Evolutionary conservation across 805 yeast genomes (phyloP).

Genomic region (Yarrowia sp.): DNA sequence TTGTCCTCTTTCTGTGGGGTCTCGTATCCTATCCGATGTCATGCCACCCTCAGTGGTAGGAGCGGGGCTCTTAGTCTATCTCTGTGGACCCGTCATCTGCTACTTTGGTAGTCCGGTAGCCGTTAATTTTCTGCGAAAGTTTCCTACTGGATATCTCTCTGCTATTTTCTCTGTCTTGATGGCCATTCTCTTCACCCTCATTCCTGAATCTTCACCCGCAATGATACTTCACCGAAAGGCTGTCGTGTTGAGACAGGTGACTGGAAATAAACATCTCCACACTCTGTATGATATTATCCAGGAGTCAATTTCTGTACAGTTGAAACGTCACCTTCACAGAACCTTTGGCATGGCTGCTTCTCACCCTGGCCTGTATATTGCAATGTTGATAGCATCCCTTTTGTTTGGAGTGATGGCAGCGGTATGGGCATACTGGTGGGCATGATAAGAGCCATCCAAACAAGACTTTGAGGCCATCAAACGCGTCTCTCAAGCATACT

Average conservation of each 20-base stretch:
- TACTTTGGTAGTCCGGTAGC: background rate
- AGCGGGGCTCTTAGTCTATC: background rate
- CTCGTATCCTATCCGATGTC: background rate
- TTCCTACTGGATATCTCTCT: background rate
- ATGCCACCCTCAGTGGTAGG: background rate
- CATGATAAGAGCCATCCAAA: background rate
- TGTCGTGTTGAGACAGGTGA: background rate
- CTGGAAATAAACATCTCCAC: background rate
- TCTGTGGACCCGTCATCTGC: background rate
- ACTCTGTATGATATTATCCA: background rate
- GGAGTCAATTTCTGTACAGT: background rate
- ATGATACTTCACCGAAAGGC: background rate
- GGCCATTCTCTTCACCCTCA: background rate
- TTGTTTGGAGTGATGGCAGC: slow-evolving; percentile 12
- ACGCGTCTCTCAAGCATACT: background rate
- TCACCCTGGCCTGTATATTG: background rate
- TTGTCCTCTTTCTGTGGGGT: background rate
- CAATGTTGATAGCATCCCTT: background rate
- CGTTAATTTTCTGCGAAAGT: background rate
- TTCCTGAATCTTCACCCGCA: background rate
- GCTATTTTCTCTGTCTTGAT: background rate
- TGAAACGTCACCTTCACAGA: background rate
- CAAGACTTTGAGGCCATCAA: background rate
- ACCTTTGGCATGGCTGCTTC: background rate
- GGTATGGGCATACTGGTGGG: slow-evolving; percentile 7